Evolutionary conservation across 768 basidiomycete genomes (phyloP).

Genomic region (Amanita exitialis): DNA sequence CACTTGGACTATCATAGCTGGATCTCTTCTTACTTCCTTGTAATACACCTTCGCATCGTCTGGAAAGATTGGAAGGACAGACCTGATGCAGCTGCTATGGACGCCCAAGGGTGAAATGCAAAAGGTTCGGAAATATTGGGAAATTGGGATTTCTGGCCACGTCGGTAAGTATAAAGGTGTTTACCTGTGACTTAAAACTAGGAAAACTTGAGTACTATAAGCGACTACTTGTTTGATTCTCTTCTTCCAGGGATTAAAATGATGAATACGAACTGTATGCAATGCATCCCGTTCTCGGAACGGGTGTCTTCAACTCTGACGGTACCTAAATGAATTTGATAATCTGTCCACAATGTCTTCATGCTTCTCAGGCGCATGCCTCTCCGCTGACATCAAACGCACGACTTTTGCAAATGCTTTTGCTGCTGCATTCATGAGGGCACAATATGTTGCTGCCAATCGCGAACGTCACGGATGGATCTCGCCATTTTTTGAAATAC

Average conservation of each 20-base stretch:
- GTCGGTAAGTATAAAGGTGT: slow-evolving; percentile 25
- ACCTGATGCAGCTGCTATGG: slow-evolving; percentile 30
- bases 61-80: slow-evolving; percentile 18
- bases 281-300: slow-evolving; percentile 42
- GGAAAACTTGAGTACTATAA: too few relatives aligned
- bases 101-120: slow-evolving; percentile 33
- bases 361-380: slow-evolving; percentile 18
- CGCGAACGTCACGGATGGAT: slow-evolving; percentile 37
- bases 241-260: neutral
- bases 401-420: slow-evolving; percentile 11
- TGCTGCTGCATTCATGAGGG: slow-evolving; percentile 35
- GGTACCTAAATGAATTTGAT: slow-evolving; percentile 22
- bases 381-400: neutral
- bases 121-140: slow-evolving; percentile 32
- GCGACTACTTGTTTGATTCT: slow-evolving; percentile 26
- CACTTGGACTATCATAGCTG: slow-evolving; percentile 25
- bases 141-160: slow-evolving; percentile 35
- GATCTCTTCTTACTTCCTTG: slow-evolving; percentile 19
- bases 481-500: slow-evolving; percentile 47
- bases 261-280: slow-evolving; percentile 15
- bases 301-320: slow-evolving; percentile 63
- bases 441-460: slow-evolving; percentile 31
- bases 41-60: slow-evolving; percentile 20
- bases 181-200: neutral
- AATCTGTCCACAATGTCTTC: slow-evolving; percentile 9